Percentiles rank a stretch among this genome's conserved stretches.
Conservation (phyloP, 768 basidiomycete species). For the Clavaria fumosa region DNA sequence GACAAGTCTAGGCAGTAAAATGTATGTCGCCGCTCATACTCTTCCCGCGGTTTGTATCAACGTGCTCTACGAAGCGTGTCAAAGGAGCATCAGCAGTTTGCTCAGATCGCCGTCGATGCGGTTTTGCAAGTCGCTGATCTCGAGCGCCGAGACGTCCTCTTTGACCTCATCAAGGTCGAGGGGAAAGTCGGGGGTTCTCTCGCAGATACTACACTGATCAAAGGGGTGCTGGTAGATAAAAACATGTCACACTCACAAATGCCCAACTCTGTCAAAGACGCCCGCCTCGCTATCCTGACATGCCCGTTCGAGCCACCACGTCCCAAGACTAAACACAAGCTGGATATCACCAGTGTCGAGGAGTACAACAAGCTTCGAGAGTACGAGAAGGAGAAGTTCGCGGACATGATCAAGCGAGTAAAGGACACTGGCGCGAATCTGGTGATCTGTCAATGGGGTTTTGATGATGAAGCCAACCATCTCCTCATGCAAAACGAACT, state of each 20-base stretch:
- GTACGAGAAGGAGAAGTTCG: constrained; percentile 94
- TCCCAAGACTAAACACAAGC: constrained; percentile 98
- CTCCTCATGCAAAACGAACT: constrained; percentile 94
- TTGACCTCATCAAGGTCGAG: constrained; percentile 98
- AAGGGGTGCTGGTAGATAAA: constrained; percentile 97
- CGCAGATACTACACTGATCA: constrained; percentile 88
- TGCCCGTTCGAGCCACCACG: constrained; percentile 98
- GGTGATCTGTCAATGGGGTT: constrained; percentile 99
- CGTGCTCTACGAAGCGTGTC: constrained; percentile 53
- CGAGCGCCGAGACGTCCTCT: constrained; percentile 86
- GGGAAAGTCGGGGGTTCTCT: constrained; percentile 97
- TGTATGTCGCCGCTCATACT: constrained; percentile 51
- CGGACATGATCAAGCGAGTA: constrained; percentile 91
- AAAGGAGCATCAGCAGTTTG: constrained; percentile 90
- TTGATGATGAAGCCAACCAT: constrained; percentile 99
- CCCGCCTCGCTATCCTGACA: constrained; percentile 89
- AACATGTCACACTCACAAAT: constrained; percentile 99
- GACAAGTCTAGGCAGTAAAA: constrained; percentile 96
- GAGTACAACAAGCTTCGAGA: constrained; percentile 90
- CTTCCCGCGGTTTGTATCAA: too few species aligned
- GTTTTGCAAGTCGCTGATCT: constrained; percentile 92
- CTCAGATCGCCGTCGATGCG: constrained; percentile 95
- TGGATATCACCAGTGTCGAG: constrained; percentile 92
- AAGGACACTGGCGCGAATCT: constrained; percentile 96
- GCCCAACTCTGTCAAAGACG: constrained; percentile 79